Evolutionary conservation across 768 basidiomycete species (phyloP).

Genomic region (Kwoniella bestiolae): DNA sequence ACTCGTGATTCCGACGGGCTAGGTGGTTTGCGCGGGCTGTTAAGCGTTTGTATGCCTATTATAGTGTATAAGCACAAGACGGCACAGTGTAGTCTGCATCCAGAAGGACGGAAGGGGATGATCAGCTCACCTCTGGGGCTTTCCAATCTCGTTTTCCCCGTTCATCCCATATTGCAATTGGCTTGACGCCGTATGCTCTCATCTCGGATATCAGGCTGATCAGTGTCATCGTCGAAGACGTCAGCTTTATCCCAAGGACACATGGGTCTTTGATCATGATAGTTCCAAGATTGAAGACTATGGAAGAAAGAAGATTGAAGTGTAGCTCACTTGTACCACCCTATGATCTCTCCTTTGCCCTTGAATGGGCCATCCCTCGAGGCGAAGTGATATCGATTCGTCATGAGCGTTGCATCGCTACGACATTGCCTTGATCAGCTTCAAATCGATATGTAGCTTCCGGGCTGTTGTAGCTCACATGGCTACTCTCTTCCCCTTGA

Average conservation of each 20-base stretch:
- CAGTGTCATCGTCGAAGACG: neutral
- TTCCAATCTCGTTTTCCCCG: slow-evolving; percentile 53
- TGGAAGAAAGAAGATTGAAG: too few relatives aligned
- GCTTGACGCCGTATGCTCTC: slow-evolving; percentile 45
- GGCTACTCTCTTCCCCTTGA: slow-evolving; percentile 49
- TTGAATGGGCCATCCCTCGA: slow-evolving; percentile 37
- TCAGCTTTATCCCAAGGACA: too few relatives aligned
- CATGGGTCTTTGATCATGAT: neutral
- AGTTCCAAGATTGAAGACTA: too few relatives aligned
- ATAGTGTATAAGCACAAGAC: neutral
- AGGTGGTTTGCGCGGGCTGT: slow-evolving; percentile 30
- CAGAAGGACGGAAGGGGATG: too few relatives aligned
- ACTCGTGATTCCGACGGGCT: slow-evolving; percentile 42
- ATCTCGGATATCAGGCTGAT: slow-evolving; percentile 44
- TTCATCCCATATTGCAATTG: slow-evolving; percentile 54
- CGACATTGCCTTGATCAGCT: too few relatives aligned
- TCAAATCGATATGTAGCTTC: neutral
- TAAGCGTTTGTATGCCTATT: slow-evolving; percentile 34
- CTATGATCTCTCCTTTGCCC: slow-evolving; percentile 49
- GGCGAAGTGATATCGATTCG: slow-evolving; percentile 54
- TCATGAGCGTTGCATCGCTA: slow-evolving; percentile 53
- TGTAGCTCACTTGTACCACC: slow-evolving; percentile 55
- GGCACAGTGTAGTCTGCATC: neutral
- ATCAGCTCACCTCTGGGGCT: slow-evolving; percentile 42
- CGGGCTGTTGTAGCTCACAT: slow-evolving; percentile 33